These are phyloP conservation scores for Ustilago vetiveriae DNA, from an alignment of 1,284 basidiomycete species.

Conservation along the genomic window DNA sequence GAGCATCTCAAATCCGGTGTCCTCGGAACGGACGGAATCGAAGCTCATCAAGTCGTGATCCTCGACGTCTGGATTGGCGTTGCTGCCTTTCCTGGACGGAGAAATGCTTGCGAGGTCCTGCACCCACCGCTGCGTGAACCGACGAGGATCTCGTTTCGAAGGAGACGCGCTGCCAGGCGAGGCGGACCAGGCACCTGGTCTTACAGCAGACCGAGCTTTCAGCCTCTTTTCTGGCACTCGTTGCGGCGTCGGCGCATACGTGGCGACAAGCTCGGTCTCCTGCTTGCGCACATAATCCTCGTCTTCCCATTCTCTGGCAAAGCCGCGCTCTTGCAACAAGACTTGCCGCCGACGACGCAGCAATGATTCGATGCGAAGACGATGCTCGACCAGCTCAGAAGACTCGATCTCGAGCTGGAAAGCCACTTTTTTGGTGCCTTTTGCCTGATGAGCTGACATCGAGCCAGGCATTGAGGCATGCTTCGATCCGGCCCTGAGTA, in stretches of 20 bases:
- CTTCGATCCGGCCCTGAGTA: constrained; percentile 9
- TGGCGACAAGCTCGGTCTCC: constrained; percentile 43
- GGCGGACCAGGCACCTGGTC: neutral
- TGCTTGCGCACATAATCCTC: constrained; percentile 11
- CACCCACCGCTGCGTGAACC: constrained; percentile 29
- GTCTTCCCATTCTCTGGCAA: constrained; percentile 13
- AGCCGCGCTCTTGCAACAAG: constrained; percentile 40
- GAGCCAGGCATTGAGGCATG: constrained; percentile 3
- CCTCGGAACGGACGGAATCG: constrained; percentile 21
- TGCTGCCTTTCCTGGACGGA: neutral
- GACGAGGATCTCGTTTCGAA: constrained; percentile 10
- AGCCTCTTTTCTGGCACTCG: constrained; percentile 23
- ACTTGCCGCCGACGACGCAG: constrained; percentile 44
- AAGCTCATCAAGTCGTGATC: constrained; percentile 8
- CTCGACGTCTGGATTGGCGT: constrained; percentile 1
- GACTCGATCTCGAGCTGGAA: constrained; percentile 48
- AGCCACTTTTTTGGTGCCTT: neutral
- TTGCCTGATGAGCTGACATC: neutral
- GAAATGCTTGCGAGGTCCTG: constrained; percentile 24
- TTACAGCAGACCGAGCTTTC: constrained; percentile 6
- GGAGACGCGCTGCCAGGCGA: constrained; percentile 5
- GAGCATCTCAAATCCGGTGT: constrained; percentile 52
- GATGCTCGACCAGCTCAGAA: constrained; percentile 39
- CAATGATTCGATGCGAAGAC: constrained; percentile 33
- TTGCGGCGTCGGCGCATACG: constrained; percentile 32